A percentile compares a stretch with the other conserved stretches of the same genome.
Evolutionary conservation across 78 protist species (phyloP).

Genomic region (Chrysochromulina tobinii): DNA sequence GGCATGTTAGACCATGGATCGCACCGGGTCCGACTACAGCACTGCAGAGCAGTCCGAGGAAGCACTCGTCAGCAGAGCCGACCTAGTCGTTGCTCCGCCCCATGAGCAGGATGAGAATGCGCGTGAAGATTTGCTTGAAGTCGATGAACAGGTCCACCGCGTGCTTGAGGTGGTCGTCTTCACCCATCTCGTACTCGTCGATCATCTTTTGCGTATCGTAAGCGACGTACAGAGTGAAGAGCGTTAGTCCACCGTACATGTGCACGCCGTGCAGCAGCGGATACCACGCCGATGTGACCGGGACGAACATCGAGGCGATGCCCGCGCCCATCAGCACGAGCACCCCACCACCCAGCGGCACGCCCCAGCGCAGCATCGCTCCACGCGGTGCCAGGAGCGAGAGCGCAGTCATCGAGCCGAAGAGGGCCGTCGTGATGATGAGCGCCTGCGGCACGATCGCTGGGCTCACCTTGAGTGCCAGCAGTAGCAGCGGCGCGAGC

Average conservation of each 20-base stretch:
- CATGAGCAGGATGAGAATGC: not conserved
- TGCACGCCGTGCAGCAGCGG: not conserved
- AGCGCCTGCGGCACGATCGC: not conserved
- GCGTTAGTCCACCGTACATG: constrained; percentile 10
- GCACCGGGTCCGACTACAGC: too few species aligned
- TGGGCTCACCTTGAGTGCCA: not conserved
- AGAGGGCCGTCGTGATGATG: not conserved
- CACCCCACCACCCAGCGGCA: constrained; percentile 12
- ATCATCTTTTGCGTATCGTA: constrained; percentile 6
- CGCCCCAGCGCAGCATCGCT: not conserved
- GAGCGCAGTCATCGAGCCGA: not conserved
- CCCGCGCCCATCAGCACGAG: not conserved
- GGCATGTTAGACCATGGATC: too few species aligned
- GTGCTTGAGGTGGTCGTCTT: constrained; percentile 12
- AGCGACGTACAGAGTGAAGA: not conserved
- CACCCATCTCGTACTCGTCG: constrained; percentile 27
- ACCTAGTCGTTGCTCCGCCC: too few species aligned
- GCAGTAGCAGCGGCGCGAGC: not conserved
- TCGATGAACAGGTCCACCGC: constrained; percentile 22
- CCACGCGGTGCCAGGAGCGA: not conserved
- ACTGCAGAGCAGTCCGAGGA: too few species aligned
- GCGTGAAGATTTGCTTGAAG: constrained; percentile 8
- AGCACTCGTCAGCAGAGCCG: too few species aligned
- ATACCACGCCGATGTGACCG: not conserved
- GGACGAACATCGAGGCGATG: not conserved